These are phyloP conservation scores for Breviolum minutum DNA, from an alignment of 73 alveolate genomes.

Conservation along the genomic window DNA sequence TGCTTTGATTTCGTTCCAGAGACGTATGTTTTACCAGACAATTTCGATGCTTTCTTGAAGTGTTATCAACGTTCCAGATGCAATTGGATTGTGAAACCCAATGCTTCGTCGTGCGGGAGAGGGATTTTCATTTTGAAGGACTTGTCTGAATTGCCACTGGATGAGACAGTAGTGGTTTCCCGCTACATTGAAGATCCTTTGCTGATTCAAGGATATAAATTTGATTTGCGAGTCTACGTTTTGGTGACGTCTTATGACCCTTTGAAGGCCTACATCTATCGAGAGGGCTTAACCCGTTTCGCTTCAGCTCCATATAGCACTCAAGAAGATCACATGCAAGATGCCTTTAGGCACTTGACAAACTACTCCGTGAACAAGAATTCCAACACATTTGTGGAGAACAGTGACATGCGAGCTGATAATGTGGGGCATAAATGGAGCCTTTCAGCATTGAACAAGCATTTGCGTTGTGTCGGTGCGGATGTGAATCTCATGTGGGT, in stretches of 20 bases:
- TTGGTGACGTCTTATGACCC: slow-evolving; percentile 98
- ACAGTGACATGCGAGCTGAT: slow-evolving; percentile 92
- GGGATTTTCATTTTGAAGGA: slow-evolving; percentile 97
- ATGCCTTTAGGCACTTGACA: slow-evolving; percentile 97
- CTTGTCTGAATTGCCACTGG: slow-evolving; percentile 96
- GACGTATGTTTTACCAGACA: slow-evolving; percentile 95
- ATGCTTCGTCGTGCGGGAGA: slow-evolving; percentile 97
- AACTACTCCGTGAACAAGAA: slow-evolving; percentile 98
- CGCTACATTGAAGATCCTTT: slow-evolving; percentile 97
- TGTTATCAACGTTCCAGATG: slow-evolving; percentile 68
- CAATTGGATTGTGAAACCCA: slow-evolving; percentile 97
- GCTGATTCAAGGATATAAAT: slow-evolving; percentile 97
- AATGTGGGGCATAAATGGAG: slow-evolving; percentile 94
- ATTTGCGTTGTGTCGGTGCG: slow-evolving; percentile 59
- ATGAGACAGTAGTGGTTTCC: slow-evolving; percentile 97
- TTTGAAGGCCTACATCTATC: slow-evolving; percentile 96
- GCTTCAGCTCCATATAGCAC: slow-evolving; percentile 97
- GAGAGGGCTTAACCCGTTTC: slow-evolving; percentile 98
- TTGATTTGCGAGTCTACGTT: slow-evolving; percentile 98
- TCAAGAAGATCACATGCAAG: slow-evolving; percentile 96
- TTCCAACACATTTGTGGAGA: slow-evolving; percentile 95
- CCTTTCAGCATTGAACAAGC: slow-evolving; percentile 84
- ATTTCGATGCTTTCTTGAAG: slow-evolving; percentile 83
- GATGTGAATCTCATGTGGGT: slow-evolving; percentile 74
- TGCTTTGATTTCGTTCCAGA: slow-evolving; percentile 96